Evolutionary conservation across 805 yeast genomes (phyloP), one percentile per base, ranked within the genome.

Genomic region (Saturnispora gosingensis): DNA sequence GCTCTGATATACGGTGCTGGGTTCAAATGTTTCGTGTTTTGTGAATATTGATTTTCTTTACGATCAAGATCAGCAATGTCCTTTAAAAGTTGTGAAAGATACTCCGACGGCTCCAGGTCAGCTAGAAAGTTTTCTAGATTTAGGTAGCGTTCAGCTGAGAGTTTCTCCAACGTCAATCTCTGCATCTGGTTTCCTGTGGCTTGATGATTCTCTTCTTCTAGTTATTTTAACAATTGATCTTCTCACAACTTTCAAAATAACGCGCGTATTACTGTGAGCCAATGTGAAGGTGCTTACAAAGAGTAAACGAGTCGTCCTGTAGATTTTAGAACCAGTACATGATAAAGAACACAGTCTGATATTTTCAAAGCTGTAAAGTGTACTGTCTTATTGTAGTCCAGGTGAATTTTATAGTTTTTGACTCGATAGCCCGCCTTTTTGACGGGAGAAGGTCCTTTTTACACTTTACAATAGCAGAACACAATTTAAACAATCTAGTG

Each of bases 1-100:
- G 96, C 88, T 58, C 97, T 78, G 45, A 91, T 91, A 63, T 87
- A 93, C 2, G 98, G 98, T 61, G 88, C 88, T 1, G 98, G 97
- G 61, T 93, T 97, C 50, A 88, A 67, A 61, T 75, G 75, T 43
- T 77, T 80, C 32, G 76, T 63, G 42, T 76, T 71, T 52, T 27
- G 44, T 24, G 13, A 20, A n/a, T 35, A 11, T 39, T 40, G 36
- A 13, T 35, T 24, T 13, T 43, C 43, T 49, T 28, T 47, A 27
- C 50, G 38, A 28, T 32, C 27, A 6, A 25, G 10, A 8, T 46
- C 52, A 8, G 52, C 52, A 2, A 57, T 54, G 22, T 57, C 54
- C 15, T 55, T 80, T 55, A 90, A 79, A 57, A 90, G 70, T 60
- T 80, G 84, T 62, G 89, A 93, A 27, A 89, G 80, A 65, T 89